Evolutionary conservation across 2,329 filamentous ascomycete species (phyloP).

Genomic region (Botrytis squamosa): DNA sequence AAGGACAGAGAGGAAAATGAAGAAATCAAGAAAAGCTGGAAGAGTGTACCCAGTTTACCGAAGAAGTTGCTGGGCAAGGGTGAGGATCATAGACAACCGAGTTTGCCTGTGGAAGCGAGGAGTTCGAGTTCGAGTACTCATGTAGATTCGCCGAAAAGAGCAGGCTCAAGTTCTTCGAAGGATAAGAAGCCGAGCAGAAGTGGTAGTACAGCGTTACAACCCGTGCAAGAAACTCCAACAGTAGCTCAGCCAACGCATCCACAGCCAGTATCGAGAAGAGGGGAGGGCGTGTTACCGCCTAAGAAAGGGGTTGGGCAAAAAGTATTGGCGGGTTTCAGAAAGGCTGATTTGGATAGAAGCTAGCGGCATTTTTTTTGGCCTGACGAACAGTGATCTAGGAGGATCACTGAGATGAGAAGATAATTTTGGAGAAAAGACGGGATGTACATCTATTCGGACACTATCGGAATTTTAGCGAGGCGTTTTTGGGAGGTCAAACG

Average conservation of each 20-base stretch:
- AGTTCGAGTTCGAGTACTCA: constrained; percentile 18
- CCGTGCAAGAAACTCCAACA: constrained; percentile 26
- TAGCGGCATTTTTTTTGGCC: neutral
- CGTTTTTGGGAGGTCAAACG: neutral
- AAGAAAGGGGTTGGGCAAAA: constrained; percentile 28
- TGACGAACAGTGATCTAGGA: neutral
- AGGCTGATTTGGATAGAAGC: constrained; percentile 35
- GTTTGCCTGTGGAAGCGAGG: constrained; percentile 28
- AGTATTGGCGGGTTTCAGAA: constrained; percentile 30
- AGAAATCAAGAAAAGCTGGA: constrained; percentile 34
- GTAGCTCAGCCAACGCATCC: constrained; percentile 21
- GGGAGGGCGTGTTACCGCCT: constrained; percentile 10
- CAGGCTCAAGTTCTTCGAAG: constrained; percentile 14
- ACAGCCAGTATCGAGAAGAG: constrained; percentile 14
- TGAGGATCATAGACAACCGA: constrained; percentile 33
- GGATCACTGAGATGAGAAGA: too few relatives aligned
- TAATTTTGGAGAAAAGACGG: too few relatives aligned
- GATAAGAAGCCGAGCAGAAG: constrained; percentile 18
- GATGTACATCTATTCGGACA: neutral
- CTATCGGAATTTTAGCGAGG: neutral
- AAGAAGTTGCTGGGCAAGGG: constrained; percentile 34
- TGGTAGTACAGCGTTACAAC: constrained; percentile 17
- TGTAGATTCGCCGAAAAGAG: constrained; percentile 20
- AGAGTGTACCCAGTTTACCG: constrained; percentile 30
- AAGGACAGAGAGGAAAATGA: constrained; percentile 43